Conservation (phyloP, 164 flowering plant genomes). For the Amborella trichopoda region DNA sequence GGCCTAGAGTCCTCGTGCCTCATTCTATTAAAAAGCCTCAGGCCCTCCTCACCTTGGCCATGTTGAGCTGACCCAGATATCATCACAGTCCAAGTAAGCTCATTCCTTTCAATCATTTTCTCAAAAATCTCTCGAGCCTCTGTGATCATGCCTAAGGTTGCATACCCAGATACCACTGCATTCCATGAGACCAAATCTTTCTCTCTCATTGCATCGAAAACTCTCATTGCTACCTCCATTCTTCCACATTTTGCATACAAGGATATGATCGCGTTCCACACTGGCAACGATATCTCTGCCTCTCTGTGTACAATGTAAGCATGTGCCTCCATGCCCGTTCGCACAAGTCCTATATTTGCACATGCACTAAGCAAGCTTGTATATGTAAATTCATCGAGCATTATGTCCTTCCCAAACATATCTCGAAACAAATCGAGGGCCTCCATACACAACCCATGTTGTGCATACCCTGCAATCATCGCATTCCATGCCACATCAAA, state of each 20-base stretch:
- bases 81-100: slow-evolving; percentile 43
- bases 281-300: slow-evolving; percentile 18
- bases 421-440: slow-evolving; percentile 5
- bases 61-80: slow-evolving; percentile 58
- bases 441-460: slow-evolving; percentile 5
- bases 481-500: slow-evolving; percentile 12
- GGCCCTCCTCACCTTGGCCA: slow-evolving; percentile 59
- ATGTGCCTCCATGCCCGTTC: slow-evolving; percentile 35
- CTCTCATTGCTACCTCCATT: slow-evolving; percentile 21
- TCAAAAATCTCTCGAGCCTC: slow-evolving; percentile 30
- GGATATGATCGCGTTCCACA: slow-evolving; percentile 36
- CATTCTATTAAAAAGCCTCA: slow-evolving; percentile 56
- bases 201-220: slow-evolving; percentile 23
- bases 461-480: slow-evolving; percentile 7
- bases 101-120: slow-evolving; percentile 24
- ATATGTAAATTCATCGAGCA: slow-evolving; percentile 38
- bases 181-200: slow-evolving; percentile 52
- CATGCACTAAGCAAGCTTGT: slow-evolving; percentile 41
- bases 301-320: slow-evolving; percentile 26
- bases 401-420: slow-evolving; percentile 15
- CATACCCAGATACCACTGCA: slow-evolving; percentile 33
- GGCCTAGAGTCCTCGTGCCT: slow-evolving; percentile 37
- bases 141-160: slow-evolving; percentile 17
- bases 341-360: slow-evolving; percentile 25
- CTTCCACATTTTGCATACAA: slow-evolving; percentile 35